phyloP scores from a whole-genome alignment of 2,329 filamentous ascomycete species.

The Rosellinia necatrix region DNA sequence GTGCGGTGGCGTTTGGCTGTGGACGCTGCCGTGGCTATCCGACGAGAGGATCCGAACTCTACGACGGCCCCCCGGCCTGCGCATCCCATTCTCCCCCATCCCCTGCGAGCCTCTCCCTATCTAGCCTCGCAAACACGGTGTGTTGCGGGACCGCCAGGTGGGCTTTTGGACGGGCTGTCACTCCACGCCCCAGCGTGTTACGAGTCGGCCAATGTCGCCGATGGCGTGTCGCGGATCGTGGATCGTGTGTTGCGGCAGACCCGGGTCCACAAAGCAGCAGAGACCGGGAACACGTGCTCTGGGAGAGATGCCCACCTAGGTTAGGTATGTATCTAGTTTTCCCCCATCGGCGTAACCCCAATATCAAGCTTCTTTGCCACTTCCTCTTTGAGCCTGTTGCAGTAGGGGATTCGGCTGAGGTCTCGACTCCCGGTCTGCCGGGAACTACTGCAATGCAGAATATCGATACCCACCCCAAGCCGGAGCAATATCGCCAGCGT shows the following conservation, averaged over 20 bases:
- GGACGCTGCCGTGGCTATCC: constrained; percentile 8
- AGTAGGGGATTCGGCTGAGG: constrained; percentile 27
- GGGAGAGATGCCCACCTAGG: not conserved
- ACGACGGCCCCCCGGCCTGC: not conserved
- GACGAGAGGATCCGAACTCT: constrained; percentile 4
- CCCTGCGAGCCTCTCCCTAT: not conserved
- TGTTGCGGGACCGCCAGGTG: constrained; percentile 3
- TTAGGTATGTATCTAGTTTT: too few species aligned
- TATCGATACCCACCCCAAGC: constrained; percentile 24
- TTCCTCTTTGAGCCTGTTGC: constrained; percentile 40
- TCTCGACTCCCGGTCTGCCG: constrained; percentile 26
- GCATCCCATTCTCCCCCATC: not conserved
- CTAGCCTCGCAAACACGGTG: not conserved
- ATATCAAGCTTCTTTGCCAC: constrained; percentile 22
- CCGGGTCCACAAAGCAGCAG: constrained; percentile 18
- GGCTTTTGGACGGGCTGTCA: not conserved
- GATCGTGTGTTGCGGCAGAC: not conserved
- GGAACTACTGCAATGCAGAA: constrained; percentile 32
- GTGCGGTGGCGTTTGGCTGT: constrained; percentile 2
- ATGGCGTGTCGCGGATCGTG: too few species aligned
- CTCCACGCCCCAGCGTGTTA: constrained; percentile 4
- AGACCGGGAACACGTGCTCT: constrained; percentile 28
- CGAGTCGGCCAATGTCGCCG: constrained; percentile 2
- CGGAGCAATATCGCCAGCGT: constrained; percentile 15
- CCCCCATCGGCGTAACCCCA: constrained; percentile 28